Evolutionary conservation across 495 filamentous ascomycete genomes (phyloP).

Genomic region (Aspergillus cavernicola): DNA sequence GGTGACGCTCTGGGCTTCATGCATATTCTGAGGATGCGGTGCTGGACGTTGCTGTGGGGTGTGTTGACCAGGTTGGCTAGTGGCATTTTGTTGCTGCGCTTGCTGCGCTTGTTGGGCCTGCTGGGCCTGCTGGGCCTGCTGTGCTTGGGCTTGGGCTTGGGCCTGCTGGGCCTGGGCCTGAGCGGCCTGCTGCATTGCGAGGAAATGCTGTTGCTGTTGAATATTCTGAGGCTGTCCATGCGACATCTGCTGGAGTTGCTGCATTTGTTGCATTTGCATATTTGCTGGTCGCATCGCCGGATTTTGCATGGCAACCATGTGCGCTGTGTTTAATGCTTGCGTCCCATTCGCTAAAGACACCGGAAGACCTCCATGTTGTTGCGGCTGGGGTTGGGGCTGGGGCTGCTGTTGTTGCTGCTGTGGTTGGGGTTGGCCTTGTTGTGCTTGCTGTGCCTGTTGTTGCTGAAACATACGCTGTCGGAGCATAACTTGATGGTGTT

Average conservation of each 20-base stretch:
- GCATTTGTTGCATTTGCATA: constrained; percentile 44
- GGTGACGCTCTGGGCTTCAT: constrained; percentile 45
- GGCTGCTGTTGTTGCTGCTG: constrained; percentile 43
- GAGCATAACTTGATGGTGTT: constrained; percentile 34
- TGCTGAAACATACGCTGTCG: constrained; percentile 24
- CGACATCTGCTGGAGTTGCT: constrained; percentile 49
- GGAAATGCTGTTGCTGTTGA: constrained; percentile 48
- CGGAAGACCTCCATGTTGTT: constrained; percentile 45
- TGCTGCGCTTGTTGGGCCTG: constrained; percentile 34
- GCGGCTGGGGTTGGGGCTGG: constrained; percentile 48
- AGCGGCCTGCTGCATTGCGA: constrained; percentile 28
- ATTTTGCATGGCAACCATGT: constrained; percentile 55
- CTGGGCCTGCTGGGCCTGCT: constrained; percentile 38
- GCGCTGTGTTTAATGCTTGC: constrained; percentile 51
- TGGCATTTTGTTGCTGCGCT: constrained; percentile 38
- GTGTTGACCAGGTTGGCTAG: constrained; percentile 39
- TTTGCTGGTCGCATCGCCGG: constrained; percentile 44
- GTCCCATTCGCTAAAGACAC: constrained; percentile 59
- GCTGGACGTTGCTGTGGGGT: constrained; percentile 46
- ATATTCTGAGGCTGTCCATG: constrained; percentile 51
- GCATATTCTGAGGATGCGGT: constrained; percentile 42
- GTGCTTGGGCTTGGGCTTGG: constrained; percentile 36
- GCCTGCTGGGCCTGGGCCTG: constrained; percentile 19
- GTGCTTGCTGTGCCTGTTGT: constrained; percentile 12
- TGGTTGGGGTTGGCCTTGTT: constrained; percentile 38